Conservation (phyloP, 306 rosid species). For the Astragalus membranaceus region DNA sequence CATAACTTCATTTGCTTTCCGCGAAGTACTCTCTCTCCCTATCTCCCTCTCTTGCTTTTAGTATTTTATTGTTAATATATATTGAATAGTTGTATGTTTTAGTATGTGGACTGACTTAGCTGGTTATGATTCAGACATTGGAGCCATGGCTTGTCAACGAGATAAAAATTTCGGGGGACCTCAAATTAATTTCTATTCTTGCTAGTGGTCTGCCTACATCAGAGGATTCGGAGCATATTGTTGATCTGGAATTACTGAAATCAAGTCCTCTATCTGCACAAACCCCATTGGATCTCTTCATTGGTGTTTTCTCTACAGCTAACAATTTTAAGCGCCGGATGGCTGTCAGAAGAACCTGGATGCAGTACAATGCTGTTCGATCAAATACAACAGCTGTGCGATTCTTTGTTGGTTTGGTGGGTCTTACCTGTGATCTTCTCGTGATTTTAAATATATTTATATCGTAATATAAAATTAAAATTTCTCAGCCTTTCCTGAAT, state of each 20-base stretch:
- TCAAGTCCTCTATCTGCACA: constrained; percentile 46
- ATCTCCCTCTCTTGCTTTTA: background rate
- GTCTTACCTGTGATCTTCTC: constrained; percentile 27
- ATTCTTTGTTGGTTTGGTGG: constrained; percentile 97
- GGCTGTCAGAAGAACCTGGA: constrained; percentile 99
- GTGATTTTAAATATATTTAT: constrained; percentile 1
- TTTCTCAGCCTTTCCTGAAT: background rate
- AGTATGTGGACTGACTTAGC: constrained; percentile 21
- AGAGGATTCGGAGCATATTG: constrained; percentile 86
- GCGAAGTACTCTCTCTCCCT: constrained; percentile 55
- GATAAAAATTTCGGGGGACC: constrained; percentile 73
- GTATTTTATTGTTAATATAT: background rate
- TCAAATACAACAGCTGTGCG: constrained; percentile 70
- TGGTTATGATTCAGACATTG: constrained; percentile 63
- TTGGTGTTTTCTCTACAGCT: constrained; percentile 96
- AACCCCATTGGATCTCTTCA: constrained; percentile 59
- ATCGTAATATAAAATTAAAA: background rate
- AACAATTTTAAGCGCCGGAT: constrained; percentile 93
- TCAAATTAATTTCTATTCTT: constrained; percentile 73
- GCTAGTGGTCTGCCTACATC: constrained; percentile 96
- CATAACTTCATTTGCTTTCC: constrained; percentile 83
- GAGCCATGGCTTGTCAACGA: constrained; percentile 98
- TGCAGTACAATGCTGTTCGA: constrained; percentile 82
- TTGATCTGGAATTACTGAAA: constrained; percentile 66
- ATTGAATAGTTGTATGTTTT: constrained; percentile 9